Conservation (phyloP, 805 yeast species). For the Candida ulmi region DNA sequence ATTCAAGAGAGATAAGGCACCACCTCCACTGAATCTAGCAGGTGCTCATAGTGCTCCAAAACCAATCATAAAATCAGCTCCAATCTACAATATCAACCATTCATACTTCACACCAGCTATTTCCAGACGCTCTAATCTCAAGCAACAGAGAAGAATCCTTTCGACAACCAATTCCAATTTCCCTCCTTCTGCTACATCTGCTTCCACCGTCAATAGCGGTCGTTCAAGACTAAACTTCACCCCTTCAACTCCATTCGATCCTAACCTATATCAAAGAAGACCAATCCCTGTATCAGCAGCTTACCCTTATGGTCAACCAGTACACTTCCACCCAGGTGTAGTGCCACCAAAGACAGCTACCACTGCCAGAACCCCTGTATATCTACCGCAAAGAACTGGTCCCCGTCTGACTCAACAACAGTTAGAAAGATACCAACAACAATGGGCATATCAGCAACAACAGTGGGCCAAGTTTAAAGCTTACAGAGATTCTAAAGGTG, state of each 20-base stretch:
- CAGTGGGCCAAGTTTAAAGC: constrained; percentile 23
- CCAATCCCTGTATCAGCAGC: constrained; percentile 8
- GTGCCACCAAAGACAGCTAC: neutral
- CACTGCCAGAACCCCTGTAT: constrained; percentile 2
- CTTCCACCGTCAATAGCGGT: neutral
- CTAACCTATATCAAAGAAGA: constrained; percentile 3
- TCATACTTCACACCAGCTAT: constrained; percentile 13
- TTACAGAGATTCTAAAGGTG: constrained; percentile 17
- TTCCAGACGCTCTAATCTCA: constrained; percentile 10
- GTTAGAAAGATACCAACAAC: constrained; percentile 20
- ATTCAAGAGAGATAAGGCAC: constrained; percentile 24
- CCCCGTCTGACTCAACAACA: constrained; percentile 20
- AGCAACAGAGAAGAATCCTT: constrained; percentile 4
- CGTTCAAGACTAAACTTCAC: constrained; percentile 14
- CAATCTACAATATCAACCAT: constrained; percentile 18
- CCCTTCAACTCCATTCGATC: constrained; percentile 12
- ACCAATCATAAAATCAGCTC: constrained; percentile 28
- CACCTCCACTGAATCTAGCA: constrained; percentile 24
- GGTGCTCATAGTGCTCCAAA: constrained; percentile 10
- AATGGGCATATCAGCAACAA: constrained; percentile 20
- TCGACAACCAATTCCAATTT: neutral
- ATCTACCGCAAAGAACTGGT: constrained; percentile 6
- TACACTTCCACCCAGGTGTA: constrained; percentile 1
- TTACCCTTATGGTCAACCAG: constrained; percentile 8
- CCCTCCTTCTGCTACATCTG: constrained; percentile 1